Evolutionary conservation across 306 rosid species (phyloP).

Genomic region (Fragaria nilgerrensis): DNA sequence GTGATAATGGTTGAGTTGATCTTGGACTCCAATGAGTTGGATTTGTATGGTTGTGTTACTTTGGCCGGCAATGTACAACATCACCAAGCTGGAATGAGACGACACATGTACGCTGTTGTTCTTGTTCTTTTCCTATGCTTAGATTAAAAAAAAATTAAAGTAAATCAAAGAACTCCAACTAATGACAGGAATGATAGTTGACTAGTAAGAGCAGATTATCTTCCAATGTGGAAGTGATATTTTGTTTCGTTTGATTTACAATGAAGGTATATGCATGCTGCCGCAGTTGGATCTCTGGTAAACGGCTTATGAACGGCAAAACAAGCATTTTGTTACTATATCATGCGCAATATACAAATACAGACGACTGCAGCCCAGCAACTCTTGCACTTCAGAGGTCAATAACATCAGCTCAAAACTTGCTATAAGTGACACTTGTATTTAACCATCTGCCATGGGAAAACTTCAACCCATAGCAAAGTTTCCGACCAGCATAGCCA

Average conservation of each 20-base stretch:
- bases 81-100: constrained; percentile 9
- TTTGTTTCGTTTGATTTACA: background rate
- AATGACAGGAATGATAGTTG: background rate
- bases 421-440: background rate
- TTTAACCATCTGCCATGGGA: background rate
- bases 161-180: background rate
- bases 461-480: background rate
- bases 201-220: background rate
- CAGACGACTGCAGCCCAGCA: background rate
- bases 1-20: background rate
- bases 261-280: background rate
- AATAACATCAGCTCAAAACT: background rate
- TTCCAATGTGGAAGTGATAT: background rate
- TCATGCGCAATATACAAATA: constrained; percentile 3
- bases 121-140: background rate
- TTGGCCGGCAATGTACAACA: constrained; percentile 5
- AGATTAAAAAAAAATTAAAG: no score
- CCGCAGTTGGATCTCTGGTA: background rate
- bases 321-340: constrained; percentile 3
- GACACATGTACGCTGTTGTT: background rate
- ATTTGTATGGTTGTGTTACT: constrained; percentile 10
- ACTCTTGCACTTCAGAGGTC: background rate
- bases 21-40: background rate
- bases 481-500: constrained; percentile 2
- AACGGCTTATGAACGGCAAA: background rate